Evolutionary conservation across 441 rosid species (phyloP).

Genomic region (Theobroma grandiflorum): DNA sequence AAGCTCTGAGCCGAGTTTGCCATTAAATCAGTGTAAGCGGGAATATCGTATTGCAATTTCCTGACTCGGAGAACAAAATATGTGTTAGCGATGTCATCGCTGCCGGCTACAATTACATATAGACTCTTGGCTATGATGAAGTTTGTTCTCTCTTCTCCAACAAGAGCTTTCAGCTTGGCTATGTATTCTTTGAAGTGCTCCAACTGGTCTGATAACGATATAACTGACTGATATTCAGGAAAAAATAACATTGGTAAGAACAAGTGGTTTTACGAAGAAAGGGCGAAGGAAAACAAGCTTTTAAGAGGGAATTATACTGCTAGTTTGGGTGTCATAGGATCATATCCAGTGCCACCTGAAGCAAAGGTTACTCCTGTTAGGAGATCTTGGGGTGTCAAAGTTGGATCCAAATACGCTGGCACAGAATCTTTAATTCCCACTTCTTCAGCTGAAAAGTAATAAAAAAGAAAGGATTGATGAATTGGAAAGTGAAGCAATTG

Average conservation of each 20-base stretch:
- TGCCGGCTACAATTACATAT: conserved; percentile 54
- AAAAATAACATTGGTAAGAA: background rate
- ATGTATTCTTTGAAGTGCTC: conserved; percentile 60
- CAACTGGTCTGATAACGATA: conserved; percentile 63
- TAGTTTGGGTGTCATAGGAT: conserved; percentile 70
- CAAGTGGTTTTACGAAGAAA: background rate
- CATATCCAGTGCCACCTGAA: conserved; percentile 81
- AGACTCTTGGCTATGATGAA: conserved; percentile 50
- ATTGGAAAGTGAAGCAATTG: background rate
- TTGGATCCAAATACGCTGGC: conserved; percentile 78
- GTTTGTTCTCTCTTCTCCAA: conserved; percentile 54
- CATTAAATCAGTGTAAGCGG: conserved; percentile 55
- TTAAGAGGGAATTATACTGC: conserved; percentile 44
- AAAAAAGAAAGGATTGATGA: background rate
- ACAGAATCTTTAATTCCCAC: conserved; percentile 63
- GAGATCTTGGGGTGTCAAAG: conserved; percentile 58
- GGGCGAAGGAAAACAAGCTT: background rate
- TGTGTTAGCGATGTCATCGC: conserved; percentile 66
- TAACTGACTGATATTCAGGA: conserved; percentile 52
- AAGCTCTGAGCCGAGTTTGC: conserved; percentile 48
- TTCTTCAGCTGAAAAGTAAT: conserved; percentile 61
- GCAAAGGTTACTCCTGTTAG: conserved; percentile 88
- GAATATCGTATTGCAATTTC: conserved; percentile 40
- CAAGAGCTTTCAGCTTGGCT: conserved; percentile 45
- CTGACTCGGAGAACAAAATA: conserved; percentile 44